A percentile compares a stretch with the other conserved stretches of the same genome.
phyloP scores from a whole-genome alignment of 495 filamentous ascomycete genomes.

The Penicillium riverlandense region DNA sequence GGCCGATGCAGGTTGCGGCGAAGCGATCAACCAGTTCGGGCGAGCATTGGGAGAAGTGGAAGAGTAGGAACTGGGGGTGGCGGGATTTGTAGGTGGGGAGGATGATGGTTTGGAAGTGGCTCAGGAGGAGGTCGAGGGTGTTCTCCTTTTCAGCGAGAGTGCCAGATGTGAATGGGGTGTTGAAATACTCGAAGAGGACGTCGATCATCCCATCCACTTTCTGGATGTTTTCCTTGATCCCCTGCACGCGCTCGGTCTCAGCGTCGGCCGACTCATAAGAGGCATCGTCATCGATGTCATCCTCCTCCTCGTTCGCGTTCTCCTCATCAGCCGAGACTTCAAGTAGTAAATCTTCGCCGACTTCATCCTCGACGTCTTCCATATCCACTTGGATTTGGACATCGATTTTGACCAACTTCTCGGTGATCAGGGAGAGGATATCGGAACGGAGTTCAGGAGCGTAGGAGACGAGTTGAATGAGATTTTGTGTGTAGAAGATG shows the following conservation, averaged over 20 bases:
- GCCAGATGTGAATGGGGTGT: slow-evolving; percentile 53
- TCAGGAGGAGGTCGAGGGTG: slow-evolving; percentile 64
- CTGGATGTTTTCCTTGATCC: slow-evolving; percentile 69
- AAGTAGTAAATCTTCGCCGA: slow-evolving; percentile 46
- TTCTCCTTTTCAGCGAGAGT: slow-evolving; percentile 38
- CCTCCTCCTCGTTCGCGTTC: slow-evolving; percentile 37
- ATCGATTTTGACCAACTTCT: slow-evolving; percentile 83
- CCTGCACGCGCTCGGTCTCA: slow-evolving; percentile 44
- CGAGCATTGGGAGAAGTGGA: slow-evolving; percentile 81
- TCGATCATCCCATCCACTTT: slow-evolving; percentile 95
- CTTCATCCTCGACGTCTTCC: slow-evolving; percentile 72
- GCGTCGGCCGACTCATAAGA: slow-evolving; percentile 41
- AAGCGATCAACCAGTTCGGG: slow-evolving; percentile 71
- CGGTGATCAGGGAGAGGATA: slow-evolving; percentile 74
- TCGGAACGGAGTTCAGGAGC: slow-evolving; percentile 73
- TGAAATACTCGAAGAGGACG: slow-evolving; percentile 77
- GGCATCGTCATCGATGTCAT: slow-evolving; percentile 56
- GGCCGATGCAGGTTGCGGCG: slow-evolving; percentile 64
- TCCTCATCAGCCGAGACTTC: slow-evolving; percentile 31
- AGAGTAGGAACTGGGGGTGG: slow-evolving; percentile 84
- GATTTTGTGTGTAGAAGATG: slow-evolving; percentile 69
- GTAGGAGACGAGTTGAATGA: slow-evolving; percentile 67
- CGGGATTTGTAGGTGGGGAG: slow-evolving; percentile 82
- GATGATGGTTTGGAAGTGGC: slow-evolving; percentile 77
- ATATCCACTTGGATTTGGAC: slow-evolving; percentile 90